phyloP scores from a whole-genome alignment of 768 basidiomycete species.

The Pleurotus citrinopileatus region DNA sequence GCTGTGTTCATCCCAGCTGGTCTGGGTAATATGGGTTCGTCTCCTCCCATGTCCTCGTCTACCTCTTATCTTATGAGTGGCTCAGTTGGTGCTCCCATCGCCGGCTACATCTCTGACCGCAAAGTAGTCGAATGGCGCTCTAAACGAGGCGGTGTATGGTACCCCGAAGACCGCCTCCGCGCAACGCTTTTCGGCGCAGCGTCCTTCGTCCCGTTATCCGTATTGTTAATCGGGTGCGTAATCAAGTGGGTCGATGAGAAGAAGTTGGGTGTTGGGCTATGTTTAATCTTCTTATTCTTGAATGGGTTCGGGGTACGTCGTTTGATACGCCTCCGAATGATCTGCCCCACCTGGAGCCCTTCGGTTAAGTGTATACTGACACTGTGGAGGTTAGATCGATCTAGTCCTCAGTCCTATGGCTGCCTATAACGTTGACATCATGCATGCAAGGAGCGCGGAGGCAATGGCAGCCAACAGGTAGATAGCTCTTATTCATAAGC shows the following conservation, averaged over 20 bases:
- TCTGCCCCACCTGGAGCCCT: background rate
- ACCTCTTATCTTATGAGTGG: background rate
- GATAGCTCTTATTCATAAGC: conserved; percentile 12
- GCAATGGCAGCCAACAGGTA: conserved; percentile 40
- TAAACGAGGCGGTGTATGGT: conserved; percentile 40
- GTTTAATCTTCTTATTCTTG: conserved; percentile 55
- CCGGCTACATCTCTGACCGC: conserved; percentile 43
- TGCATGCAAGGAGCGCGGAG: conserved; percentile 49
- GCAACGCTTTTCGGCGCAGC: conserved; percentile 34
- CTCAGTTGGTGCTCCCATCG: conserved; percentile 45
- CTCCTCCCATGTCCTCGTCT: background rate
- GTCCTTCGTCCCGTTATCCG: conserved; percentile 41
- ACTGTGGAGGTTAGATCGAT: conserved; percentile 50
- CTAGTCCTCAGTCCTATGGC: conserved; percentile 41
- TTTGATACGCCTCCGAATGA: background rate
- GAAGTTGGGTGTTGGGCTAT: conserved; percentile 42
- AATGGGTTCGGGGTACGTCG: conserved; percentile 49
- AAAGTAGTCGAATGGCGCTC: conserved; percentile 35
- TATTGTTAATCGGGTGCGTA: conserved; percentile 35
- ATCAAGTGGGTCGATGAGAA: conserved; percentile 35
- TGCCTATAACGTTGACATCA: conserved; percentile 46
- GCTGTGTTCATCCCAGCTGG: conserved; percentile 39
- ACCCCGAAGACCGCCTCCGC: conserved; percentile 51
- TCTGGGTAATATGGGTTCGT: conserved; percentile 38
- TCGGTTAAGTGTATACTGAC: no score